Evolutionary conservation across 345 rosid genomes (phyloP).

Genomic region (Eucalyptus dawsonii): DNA sequence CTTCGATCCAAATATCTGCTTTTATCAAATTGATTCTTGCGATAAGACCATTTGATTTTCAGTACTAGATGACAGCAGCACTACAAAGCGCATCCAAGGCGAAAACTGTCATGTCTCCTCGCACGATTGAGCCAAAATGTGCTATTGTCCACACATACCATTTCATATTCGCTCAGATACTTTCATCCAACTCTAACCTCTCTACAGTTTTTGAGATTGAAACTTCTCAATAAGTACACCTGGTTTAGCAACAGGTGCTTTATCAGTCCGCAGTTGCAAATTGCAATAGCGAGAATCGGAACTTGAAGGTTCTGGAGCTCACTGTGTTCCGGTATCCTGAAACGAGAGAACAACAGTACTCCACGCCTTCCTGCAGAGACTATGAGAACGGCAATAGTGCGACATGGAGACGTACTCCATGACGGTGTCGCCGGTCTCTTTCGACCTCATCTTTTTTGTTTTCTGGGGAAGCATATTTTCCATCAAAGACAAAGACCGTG

Average conservation of each 20-base stretch:
- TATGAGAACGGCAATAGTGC: neutral
- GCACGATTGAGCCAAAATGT: neutral
- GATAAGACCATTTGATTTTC: neutral
- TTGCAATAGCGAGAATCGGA: neutral
- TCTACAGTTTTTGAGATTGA: neutral
- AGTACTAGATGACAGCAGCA: neutral
- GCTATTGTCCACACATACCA: neutral
- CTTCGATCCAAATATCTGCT: too few relatives aligned
- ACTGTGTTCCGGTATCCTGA: neutral
- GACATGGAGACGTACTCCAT: neutral
- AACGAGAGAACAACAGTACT: neutral
- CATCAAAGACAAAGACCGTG: neutral
- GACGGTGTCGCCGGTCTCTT: neutral
- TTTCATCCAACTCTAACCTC: neutral
- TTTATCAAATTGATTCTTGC: neutral
- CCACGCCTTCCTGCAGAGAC: neutral
- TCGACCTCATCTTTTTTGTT: neutral
- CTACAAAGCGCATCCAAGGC: neutral
- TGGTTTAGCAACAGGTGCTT: neutral
- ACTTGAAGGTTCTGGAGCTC: neutral
- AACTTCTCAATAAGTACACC: neutral
- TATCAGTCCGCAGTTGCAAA: neutral
- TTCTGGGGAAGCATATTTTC: neutral
- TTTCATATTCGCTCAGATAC: neutral
- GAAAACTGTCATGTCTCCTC: neutral